Evolutionary conservation across 371 early-diverging fungal genomes (phyloP), one percentile per base, ranked within the genome.

Genomic region (Mortierella sp.): DNA sequence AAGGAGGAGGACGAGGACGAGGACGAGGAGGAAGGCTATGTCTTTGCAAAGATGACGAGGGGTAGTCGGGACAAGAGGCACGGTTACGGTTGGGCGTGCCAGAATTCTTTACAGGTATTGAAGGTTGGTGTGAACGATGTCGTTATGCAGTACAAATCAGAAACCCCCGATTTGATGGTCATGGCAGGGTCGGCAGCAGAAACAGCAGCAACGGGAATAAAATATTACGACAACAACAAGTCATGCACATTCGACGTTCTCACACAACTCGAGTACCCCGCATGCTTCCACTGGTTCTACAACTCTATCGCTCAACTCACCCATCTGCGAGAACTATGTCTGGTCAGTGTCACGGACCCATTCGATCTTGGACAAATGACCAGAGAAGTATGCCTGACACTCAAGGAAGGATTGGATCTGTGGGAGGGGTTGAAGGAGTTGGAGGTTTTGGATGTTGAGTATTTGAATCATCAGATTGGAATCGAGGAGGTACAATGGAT

Each of bases 401-500:
- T 77, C 14, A 28, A 34, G n/a, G 50, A 63, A 14, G 81, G 77
- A n/a, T 54, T 80, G n/a, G 73, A 14, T 3, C n/a, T 31, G 28
- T 73, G 34, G 73, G 21, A 11, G 26, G 68, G 72, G 47, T 14
- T 76, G 52, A 80, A 65, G 42, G 44, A 31, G 28, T 24, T 80
- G 24, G 76, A 72, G 47, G 47, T 63, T n/a, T 21, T 80, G 57
- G 77, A 80, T 57, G 58, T 77, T 31, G 48, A 63, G 0, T 34
- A 68, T 19, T 28, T 80, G 26, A n/a, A 73, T 4, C 77, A 76
- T 70, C 26, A 0, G 26, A 73, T 80, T 19, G 81, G 70, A 9
- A 6, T 72, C 11, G 28, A 6, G 7, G 81, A 80, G 11, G 42
- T 80, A 1, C 34, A 73, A 31, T 80, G 77, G 81, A 77, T 77